phyloP scores from a whole-genome alignment of 306 rosid species.

The Cucumis hystrix region DNA sequence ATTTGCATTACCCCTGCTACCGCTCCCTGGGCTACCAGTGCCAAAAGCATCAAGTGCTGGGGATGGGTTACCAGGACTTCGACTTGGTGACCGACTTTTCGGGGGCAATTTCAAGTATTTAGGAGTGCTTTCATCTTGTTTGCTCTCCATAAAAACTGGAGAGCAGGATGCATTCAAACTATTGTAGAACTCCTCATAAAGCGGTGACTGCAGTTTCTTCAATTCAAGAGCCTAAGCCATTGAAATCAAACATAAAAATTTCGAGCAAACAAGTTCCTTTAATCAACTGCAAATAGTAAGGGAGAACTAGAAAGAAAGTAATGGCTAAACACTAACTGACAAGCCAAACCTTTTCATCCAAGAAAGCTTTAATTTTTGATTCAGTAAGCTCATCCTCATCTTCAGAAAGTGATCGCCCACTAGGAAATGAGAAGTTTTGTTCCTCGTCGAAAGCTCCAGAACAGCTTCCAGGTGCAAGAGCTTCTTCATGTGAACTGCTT shows the following conservation, averaged over 20 bases:
- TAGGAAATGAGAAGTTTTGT: conserved; percentile 51
- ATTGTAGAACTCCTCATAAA: conserved; percentile 88
- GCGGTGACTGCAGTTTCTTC: conserved; percentile 87
- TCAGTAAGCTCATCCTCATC: conserved; percentile 94
- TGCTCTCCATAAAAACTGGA: conserved; percentile 39
- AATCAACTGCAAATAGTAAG: background rate
- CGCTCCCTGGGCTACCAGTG: conserved; percentile 76
- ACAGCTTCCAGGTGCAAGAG: conserved; percentile 23
- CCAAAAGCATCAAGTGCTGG: conserved; percentile 34
- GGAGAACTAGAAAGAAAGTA: background rate
- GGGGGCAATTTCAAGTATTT: conserved; percentile 89
- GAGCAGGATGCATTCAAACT: conserved; percentile 62
- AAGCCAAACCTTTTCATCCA: conserved; percentile 82
- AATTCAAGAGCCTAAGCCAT: conserved; percentile 76
- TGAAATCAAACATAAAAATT: background rate
- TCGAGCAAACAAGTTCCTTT: background rate
- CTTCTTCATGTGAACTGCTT: conserved; percentile 3
- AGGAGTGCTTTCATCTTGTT: conserved; percentile 42
- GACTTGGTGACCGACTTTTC: conserved; percentile 81
- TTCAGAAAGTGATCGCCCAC: conserved; percentile 60
- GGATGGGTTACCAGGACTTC: conserved; percentile 48
- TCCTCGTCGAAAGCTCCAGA: conserved; percentile 33
- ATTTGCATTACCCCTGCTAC: conserved; percentile 43
- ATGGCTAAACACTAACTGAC: conserved; percentile 7
- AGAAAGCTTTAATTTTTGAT: conserved; percentile 74